Conservation (phyloP, 495 filamentous ascomycete genomes). For the Penicillium manginii region DNA sequence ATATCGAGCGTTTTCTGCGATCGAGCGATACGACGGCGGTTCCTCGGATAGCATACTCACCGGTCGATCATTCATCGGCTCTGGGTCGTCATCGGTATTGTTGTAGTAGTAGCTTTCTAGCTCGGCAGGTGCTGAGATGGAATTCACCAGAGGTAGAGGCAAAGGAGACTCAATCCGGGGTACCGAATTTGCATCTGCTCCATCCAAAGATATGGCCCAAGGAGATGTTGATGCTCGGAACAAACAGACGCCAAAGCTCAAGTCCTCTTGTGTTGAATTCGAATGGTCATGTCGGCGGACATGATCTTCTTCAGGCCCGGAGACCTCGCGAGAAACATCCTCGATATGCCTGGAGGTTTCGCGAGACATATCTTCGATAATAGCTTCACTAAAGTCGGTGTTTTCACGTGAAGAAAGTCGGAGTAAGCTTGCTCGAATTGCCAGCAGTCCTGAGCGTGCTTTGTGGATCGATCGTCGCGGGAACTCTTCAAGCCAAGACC, state of each 20-base stretch:
- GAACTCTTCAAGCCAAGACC: slow-evolving; percentile 33
- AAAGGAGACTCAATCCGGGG: background rate
- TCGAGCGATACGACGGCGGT: background rate
- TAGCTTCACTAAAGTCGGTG: background rate
- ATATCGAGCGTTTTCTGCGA: background rate
- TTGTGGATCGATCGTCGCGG: slow-evolving; percentile 36
- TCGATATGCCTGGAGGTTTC: background rate
- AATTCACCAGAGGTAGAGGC: background rate
- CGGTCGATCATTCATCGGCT: background rate
- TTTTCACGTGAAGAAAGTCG: slow-evolving; percentile 19
- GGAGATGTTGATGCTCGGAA: slow-evolving; percentile 28
- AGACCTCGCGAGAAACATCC: background rate
- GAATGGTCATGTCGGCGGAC: slow-evolving; percentile 4
- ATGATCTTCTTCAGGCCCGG: background rate
- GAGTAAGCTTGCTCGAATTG: slow-evolving; percentile 33
- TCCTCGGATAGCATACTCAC: background rate
- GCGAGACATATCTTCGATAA: background rate
- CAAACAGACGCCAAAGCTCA: slow-evolving; percentile 36
- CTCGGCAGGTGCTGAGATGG: background rate
- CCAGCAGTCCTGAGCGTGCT: slow-evolving; percentile 38
- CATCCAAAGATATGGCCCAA: slow-evolving; percentile 2
- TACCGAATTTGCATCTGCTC: background rate
- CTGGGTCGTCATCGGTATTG: background rate
- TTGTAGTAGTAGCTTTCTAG: background rate
- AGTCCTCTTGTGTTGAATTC: slow-evolving; percentile 38